phyloP scores from a whole-genome alignment of 2,329 filamentous ascomycete species.

The Ceratocystiopsis brevicomis region DNA sequence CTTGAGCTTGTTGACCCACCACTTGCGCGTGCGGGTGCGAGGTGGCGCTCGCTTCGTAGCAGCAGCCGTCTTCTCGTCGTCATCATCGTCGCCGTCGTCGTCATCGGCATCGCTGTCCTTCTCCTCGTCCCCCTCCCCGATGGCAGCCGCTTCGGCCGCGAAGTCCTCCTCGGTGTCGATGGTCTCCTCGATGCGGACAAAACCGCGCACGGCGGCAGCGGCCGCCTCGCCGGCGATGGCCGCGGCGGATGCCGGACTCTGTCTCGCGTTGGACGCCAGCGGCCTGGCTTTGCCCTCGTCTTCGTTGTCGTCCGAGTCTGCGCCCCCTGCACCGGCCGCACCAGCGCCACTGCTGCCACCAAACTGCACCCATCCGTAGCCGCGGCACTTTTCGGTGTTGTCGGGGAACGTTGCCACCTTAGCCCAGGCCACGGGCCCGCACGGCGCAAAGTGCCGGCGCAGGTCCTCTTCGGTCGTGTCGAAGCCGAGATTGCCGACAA shows the following conservation, averaged over 20 bases:
- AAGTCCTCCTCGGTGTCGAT: slow-evolving; percentile 45
- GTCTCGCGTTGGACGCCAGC: not conserved
- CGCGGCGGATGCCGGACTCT: not conserved
- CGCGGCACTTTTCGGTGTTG: slow-evolving; percentile 81
- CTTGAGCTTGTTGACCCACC: slow-evolving; percentile 72
- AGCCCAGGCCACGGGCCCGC: slow-evolving; percentile 63
- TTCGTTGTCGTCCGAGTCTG: too few relatives aligned
- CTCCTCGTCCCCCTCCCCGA: slow-evolving; percentile 18
- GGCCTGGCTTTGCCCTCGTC: too few relatives aligned
- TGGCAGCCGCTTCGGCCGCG: slow-evolving; percentile 26
- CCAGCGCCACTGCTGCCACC: slow-evolving; percentile 18
- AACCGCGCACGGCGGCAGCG: slow-evolving; percentile 62
- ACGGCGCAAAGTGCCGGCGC: slow-evolving; percentile 63
- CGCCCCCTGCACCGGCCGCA: too few relatives aligned
- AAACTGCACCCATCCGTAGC: slow-evolving; percentile 90
- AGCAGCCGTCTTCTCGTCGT: slow-evolving; percentile 3
- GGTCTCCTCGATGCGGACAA: slow-evolving; percentile 49
- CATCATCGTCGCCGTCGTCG: slow-evolving; percentile 13
- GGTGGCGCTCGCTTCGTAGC: not conserved
- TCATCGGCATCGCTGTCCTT: slow-evolving; percentile 15
- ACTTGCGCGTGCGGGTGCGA: slow-evolving; percentile 40
- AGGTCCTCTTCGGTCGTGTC: slow-evolving; percentile 66
- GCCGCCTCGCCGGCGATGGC: slow-evolving; percentile 28
- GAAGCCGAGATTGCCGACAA: slow-evolving; percentile 79
- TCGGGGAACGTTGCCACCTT: slow-evolving; percentile 94